Conservation (phyloP, 352 stramenopile species). For the Sclerospora graminicola region DNA sequence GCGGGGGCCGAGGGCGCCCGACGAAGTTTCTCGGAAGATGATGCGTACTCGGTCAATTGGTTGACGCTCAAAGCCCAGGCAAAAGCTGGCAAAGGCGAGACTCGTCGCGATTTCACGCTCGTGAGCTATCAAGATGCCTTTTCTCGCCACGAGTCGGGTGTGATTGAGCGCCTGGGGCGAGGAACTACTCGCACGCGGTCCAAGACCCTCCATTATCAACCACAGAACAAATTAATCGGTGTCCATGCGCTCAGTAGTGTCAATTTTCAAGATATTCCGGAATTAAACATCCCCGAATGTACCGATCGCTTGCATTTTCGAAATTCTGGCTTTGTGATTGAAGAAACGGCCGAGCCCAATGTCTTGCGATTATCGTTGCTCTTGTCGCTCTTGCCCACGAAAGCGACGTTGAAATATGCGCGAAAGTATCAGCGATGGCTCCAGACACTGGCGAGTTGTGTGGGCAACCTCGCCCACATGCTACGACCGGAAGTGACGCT, state of each 20-base stretch:
- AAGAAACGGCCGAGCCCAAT: slow-evolving; percentile 30
- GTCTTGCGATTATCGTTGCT: slow-evolving; percentile 26
- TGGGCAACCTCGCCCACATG: slow-evolving; percentile 19
- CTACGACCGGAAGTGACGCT: slow-evolving; percentile 18
- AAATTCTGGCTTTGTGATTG: slow-evolving; percentile 50
- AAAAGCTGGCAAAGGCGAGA: slow-evolving; percentile 26
- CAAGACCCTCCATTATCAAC: slow-evolving; percentile 9
- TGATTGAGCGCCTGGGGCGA: slow-evolving; percentile 20
- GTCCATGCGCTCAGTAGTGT: slow-evolving; percentile 29
- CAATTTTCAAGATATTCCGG: slow-evolving; percentile 29
- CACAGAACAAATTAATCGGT: slow-evolving; percentile 24
- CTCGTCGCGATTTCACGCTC: slow-evolving; percentile 49
- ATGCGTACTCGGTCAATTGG: slow-evolving; percentile 64
- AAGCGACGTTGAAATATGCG: slow-evolving; percentile 22
- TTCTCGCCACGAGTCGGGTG: slow-evolving; percentile 22
- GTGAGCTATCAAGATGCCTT: slow-evolving; percentile 68
- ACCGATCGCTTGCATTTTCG: slow-evolving; percentile 28
- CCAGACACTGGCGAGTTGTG: slow-evolving; percentile 24
- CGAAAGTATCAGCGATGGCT: slow-evolving; percentile 28
- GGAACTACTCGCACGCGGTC: slow-evolving; percentile 16
- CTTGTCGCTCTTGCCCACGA: slow-evolving; percentile 36
- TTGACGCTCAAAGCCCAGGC: slow-evolving; percentile 36
- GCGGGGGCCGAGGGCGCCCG: slow-evolving; percentile 14
- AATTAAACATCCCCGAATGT: slow-evolving; percentile 20
- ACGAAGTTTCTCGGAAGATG: slow-evolving; percentile 41